Conservation (phyloP, 2,329 filamentous ascomycete species). For the Clonostachys byssicola region DNA sequence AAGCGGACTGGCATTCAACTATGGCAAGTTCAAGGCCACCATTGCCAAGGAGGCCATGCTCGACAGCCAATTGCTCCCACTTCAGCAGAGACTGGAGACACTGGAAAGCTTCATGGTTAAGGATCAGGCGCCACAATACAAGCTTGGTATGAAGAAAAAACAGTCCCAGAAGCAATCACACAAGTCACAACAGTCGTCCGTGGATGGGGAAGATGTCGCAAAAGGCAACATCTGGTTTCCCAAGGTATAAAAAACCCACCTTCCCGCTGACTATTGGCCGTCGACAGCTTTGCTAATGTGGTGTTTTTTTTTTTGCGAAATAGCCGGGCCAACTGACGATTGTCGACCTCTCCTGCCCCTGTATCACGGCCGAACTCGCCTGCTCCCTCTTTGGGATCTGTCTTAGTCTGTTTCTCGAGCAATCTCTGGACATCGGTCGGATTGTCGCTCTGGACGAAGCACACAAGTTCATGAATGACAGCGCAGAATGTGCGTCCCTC, state of each 20-base stretch:
- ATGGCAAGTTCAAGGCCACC: slow-evolving; percentile 36
- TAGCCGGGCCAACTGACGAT: slow-evolving; percentile 28
- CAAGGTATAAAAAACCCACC: slow-evolving; percentile 6
- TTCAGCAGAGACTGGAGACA: slow-evolving; percentile 34
- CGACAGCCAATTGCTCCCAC: slow-evolving; percentile 42
- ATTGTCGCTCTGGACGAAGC: slow-evolving; percentile 73
- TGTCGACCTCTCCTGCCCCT: slow-evolving; percentile 70
- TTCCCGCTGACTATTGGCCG: too few species aligned
- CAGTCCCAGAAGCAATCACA: background rate
- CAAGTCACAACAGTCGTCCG: background rate
- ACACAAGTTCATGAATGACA: slow-evolving; percentile 67
- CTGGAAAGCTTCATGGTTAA: slow-evolving; percentile 52
- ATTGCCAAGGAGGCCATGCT: slow-evolving; percentile 30
- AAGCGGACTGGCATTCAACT: slow-evolving; percentile 35
- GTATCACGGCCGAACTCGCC: slow-evolving; percentile 60
- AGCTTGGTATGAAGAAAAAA: background rate
- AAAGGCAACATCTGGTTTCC: slow-evolving; percentile 9
- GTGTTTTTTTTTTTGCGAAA: background rate
- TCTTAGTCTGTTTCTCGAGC: slow-evolving; percentile 60
- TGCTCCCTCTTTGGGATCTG: slow-evolving; percentile 73
- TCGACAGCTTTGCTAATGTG: background rate
- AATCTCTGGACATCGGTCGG: slow-evolving; percentile 38
- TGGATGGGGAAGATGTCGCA: background rate
- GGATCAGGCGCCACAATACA: slow-evolving; percentile 6
- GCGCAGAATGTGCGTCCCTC: slow-evolving; percentile 48